Conservation (phyloP, 352 stramenopile species). For the Elongisporangium senticosum region DNA sequence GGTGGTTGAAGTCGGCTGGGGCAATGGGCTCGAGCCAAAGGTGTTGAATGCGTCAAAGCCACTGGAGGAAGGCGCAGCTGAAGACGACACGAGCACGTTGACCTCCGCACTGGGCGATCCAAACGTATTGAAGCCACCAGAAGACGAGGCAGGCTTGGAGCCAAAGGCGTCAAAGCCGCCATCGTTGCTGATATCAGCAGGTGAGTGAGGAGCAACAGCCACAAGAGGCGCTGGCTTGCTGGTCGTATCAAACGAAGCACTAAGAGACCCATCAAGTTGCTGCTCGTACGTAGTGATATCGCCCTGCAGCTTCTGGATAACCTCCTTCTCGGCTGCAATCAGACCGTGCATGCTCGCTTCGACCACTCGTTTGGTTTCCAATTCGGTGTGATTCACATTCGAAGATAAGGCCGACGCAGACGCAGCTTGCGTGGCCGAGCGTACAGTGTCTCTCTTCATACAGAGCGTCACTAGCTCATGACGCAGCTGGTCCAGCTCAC, state of each 20-base stretch:
- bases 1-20: conserved; percentile 10
- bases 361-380: conserved; percentile 29
- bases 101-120: neutral
- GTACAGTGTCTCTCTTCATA: conserved; percentile 63
- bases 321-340: conserved; percentile 48
- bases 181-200: conserved; percentile 4
- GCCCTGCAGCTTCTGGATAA: conserved; percentile 42
- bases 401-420: neutral
- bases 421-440: conserved; percentile 14
- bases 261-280: conserved; percentile 40
- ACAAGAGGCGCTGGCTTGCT: conserved; percentile 13
- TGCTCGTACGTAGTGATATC: conserved; percentile 46
- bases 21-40: too few relatives aligned
- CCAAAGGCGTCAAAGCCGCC: conserved; percentile 11
- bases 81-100: neutral
- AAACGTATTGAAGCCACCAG: conserved; percentile 15
- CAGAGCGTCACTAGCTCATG: conserved; percentile 60
- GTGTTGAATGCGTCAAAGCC: too few relatives aligned
- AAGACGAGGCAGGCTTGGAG: conserved; percentile 11
- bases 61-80: too few relatives aligned
- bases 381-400: conserved; percentile 17
- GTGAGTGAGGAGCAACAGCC: conserved; percentile 5
- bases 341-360: conserved; percentile 47
- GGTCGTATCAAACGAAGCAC: conserved; percentile 18
- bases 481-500: conserved; percentile 66